These are phyloP conservation scores for Evansstolkia leycettana DNA, from an alignment of 495 filamentous ascomycete genomes.

Conservation along the genomic window DNA sequence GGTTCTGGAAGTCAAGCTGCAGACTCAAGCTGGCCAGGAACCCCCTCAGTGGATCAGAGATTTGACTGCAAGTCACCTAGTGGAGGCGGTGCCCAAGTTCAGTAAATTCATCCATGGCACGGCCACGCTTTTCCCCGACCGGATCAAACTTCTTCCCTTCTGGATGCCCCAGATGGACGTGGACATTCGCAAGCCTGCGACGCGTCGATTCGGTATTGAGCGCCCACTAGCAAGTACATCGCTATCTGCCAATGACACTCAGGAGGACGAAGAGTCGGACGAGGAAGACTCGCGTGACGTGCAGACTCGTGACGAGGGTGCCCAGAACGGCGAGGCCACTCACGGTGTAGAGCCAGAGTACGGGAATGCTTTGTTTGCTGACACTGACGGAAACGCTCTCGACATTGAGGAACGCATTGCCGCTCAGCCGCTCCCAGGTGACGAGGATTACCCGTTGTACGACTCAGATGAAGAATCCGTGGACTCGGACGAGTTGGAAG, in stretches of 20 bases:
- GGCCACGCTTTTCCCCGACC: slow-evolving; percentile 71
- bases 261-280: slow-evolving; percentile 50
- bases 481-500: slow-evolving; percentile 55
- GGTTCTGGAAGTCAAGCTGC: slow-evolving; percentile 92
- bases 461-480: slow-evolving; percentile 79
- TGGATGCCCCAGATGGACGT: slow-evolving; percentile 98
- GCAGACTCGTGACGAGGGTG: slow-evolving; percentile 2
- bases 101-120: slow-evolving; percentile 98
- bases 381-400: slow-evolving; percentile 38
- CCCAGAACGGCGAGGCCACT: slow-evolving; percentile 6
- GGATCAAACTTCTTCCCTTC: slow-evolving; percentile 85
- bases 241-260: slow-evolving; percentile 59
- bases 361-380: slow-evolving; percentile 22
- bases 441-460: slow-evolving; percentile 72
- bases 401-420: slow-evolving; percentile 69
- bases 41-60: slow-evolving; percentile 94
- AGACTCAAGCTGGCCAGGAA: slow-evolving; percentile 94
- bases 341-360: slow-evolving; percentile 3
- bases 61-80: slow-evolving; percentile 80
- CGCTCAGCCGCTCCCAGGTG: slow-evolving; percentile 42
- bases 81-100: slow-evolving; percentile 97
- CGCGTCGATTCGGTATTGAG: slow-evolving; percentile 78
- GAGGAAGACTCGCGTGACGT: slow-evolving; percentile 43
- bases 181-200: slow-evolving; percentile 88
- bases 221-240: slow-evolving; percentile 61